Percentiles rank a stretch among this genome's conserved stretches.
Evolutionary conservation across 2,329 filamentous ascomycete species (phyloP).

Genomic region (Penicillium sp.): DNA sequence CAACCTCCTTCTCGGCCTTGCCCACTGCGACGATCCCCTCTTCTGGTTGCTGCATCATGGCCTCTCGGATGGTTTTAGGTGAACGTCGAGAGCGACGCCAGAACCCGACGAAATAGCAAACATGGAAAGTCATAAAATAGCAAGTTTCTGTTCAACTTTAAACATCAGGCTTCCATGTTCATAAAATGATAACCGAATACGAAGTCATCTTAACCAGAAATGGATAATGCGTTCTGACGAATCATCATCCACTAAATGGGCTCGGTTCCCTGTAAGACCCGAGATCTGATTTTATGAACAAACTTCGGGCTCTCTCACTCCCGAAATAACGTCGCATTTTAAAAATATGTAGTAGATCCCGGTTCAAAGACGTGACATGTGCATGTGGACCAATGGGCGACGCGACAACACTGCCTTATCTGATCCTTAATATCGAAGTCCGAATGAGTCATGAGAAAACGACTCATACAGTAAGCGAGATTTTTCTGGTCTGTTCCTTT

Average conservation of each 20-base stretch:
- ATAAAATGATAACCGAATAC: neutral
- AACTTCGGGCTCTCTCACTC: too few relatives aligned
- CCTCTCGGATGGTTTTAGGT: neutral
- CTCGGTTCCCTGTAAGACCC: neutral
- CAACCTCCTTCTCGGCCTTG: neutral
- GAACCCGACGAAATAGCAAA: neutral
- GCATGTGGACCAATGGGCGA: too few relatives aligned
- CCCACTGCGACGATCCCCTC: neutral
- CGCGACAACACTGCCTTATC: too few relatives aligned
- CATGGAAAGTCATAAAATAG: neutral
- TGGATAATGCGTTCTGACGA: neutral
- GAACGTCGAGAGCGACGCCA: neutral
- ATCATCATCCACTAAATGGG: neutral
- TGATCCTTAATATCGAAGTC: too few relatives aligned
- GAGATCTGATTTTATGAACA: neutral
- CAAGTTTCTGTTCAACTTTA: neutral
- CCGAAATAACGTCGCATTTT: too few relatives aligned
- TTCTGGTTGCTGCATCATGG: neutral
- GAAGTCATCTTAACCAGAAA: neutral
- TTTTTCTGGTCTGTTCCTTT: too few relatives aligned
- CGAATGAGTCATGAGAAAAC: too few relatives aligned
- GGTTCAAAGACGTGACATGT: too few relatives aligned
- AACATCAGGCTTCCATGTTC: neutral
- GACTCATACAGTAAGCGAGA: too few relatives aligned
- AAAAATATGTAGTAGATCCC: too few relatives aligned